Evolutionary conservation across 2,329 filamentous ascomycete species (phyloP), one percentile per base, ranked within the genome.

Genomic region (Claviceps lovelessii): DNA sequence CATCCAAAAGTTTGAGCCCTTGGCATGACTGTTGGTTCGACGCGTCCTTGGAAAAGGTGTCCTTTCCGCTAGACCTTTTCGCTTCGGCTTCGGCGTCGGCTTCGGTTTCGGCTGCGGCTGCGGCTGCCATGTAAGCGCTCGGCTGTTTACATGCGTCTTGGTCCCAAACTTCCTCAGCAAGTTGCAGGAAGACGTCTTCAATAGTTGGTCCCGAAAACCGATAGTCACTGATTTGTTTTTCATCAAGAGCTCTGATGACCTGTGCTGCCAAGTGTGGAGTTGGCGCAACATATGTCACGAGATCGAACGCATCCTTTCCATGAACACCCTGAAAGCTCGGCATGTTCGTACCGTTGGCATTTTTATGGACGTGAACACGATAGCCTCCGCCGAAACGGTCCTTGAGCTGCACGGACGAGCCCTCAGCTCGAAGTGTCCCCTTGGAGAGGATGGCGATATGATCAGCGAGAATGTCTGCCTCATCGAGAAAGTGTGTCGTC

Each of bases 401-500:
- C 67, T 96, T 96, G 50, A 96, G 77, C 62, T 88, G 86, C 5
- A 90, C 89, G 2, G 88, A 90, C 2, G 89, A 90, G 3, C 90
- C 90, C 61, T 88, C 77, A 0, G 88, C 89, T 55, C 88, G 87
- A 2, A 95, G 75, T 1, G 81, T 83, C 23, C 90, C 90, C 64
- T 89, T 90, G 4, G 88, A 94, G 11, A 96, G 72, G 53, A 96
- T 88, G 1, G 85, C 87, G 59, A 96, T 94, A 58, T 90, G 85
- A 64, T 96, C 91, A 0, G 90, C 86, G 0, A 96, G 77, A 1
- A 95, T 74, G 64, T 96, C 90, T 0, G 90, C 91, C 68, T 96
- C 91, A 63, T 96, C 91, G 9, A 96, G 76, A 67, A 95, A 96
- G 67, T 96, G 91, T 0, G 90, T 96, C 0, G 90, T 96, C 55